phyloP scores from a whole-genome alignment of 257 asterid species.

The Ilex aquifolium region DNA sequence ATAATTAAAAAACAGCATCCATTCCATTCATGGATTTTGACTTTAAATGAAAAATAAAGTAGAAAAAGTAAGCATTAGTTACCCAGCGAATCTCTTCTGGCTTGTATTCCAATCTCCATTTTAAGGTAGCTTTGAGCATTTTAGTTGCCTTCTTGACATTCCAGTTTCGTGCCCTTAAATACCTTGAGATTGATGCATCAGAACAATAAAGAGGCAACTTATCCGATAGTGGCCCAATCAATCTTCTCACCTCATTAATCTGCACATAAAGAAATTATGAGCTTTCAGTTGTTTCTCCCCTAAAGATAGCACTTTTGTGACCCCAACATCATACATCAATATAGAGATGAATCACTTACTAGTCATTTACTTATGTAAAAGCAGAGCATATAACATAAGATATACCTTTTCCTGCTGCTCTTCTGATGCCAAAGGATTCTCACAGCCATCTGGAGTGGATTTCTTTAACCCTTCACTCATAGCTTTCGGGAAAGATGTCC shows the following conservation, averaged over 20 bases:
- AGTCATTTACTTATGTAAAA: not conserved
- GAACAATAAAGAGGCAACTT: conserved; percentile 55
- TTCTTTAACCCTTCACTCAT: conserved; percentile 40
- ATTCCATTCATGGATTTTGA: not conserved
- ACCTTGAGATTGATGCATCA: conserved; percentile 62
- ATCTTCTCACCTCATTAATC: conserved; percentile 70
- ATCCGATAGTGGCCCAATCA: conserved; percentile 68
- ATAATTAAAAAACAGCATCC: not conserved
- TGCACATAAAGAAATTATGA: conserved; percentile 22
- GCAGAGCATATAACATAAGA: not conserved
- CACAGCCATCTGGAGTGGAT: conserved; percentile 31
- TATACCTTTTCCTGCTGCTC: conserved; percentile 56
- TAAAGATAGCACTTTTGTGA: not conserved
- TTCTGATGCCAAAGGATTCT: conserved; percentile 35
- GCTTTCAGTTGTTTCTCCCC: not conserved
- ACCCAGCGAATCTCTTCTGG: conserved; percentile 92
- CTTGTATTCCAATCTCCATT: conserved; percentile 75
- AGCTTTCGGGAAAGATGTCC: conserved; percentile 8
- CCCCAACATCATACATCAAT: not conserved
- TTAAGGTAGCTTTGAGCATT: conserved; percentile 76
- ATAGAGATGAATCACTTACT: not conserved
- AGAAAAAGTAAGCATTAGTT: conserved; percentile 3
- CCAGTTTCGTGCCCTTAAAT: conserved; percentile 82
- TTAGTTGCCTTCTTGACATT: conserved; percentile 81
- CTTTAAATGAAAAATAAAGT: not conserved